Evolutionary conservation across 345 rosid genomes (phyloP).

Genomic region (Salix exigua): DNA sequence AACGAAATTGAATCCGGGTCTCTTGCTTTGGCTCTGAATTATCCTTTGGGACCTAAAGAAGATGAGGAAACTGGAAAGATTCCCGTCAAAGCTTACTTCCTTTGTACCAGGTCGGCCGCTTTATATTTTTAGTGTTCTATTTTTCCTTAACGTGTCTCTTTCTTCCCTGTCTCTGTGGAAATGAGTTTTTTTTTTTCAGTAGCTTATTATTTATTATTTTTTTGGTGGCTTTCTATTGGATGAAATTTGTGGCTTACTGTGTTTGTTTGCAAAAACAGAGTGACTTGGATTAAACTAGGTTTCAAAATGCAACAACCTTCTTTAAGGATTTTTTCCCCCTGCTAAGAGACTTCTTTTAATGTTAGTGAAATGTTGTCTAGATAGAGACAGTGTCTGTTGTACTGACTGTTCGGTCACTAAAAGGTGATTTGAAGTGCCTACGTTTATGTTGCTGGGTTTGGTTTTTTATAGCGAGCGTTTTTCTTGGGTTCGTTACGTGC

Average conservation of each 20-base stretch:
- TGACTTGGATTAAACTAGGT: not conserved
- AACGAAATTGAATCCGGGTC: constrained; percentile 51
- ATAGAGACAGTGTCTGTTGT: not conserved
- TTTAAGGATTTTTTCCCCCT: not conserved
- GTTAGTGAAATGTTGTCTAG: not conserved
- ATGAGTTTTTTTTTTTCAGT: no score
- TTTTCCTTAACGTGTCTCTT: not conserved
- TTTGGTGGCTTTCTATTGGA: not conserved
- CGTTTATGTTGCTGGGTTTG: not conserved
- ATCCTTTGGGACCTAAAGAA: constrained; percentile 37
- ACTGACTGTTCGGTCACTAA: not conserved
- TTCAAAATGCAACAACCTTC: not conserved
- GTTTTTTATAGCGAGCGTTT: not conserved
- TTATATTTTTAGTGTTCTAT: not conserved
- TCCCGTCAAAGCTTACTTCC: constrained; percentile 77
- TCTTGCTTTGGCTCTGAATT: constrained; percentile 31
- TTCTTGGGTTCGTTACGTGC: not conserved
- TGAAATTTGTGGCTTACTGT: not conserved
- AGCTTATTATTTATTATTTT: not conserved
- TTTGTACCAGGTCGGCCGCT: constrained; percentile 61
- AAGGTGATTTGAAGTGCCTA: not conserved
- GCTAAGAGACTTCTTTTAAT: not conserved
- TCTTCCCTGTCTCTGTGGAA: not conserved
- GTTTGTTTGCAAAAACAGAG: not conserved
- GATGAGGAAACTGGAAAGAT: constrained; percentile 62